Conservation (phyloP, 225 moss, liverwort and hornwort genomes). For the Physcomitrellopsis africana region DNA sequence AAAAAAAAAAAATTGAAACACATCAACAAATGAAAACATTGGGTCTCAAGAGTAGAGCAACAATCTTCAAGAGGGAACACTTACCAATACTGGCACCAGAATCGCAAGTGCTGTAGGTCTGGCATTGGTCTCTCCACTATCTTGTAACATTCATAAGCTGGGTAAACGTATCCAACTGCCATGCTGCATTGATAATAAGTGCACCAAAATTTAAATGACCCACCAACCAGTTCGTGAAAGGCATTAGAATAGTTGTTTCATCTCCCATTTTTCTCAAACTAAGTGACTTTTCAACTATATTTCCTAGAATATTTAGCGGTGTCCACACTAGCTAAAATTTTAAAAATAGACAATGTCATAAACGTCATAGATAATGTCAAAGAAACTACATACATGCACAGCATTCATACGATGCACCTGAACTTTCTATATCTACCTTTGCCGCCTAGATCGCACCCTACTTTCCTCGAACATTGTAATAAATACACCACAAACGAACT, state of each 20-base stretch:
- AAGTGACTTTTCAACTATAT: not conserved
- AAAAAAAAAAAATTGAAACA: not conserved
- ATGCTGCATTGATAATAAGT: constrained; percentile 51
- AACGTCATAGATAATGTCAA: too few relatives aligned
- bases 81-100: constrained; percentile 98
- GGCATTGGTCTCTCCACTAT: constrained; percentile 70
- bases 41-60: not conserved
- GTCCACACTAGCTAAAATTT: not conserved
- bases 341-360: too few relatives aligned
- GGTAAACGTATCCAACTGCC: constrained; percentile 77
- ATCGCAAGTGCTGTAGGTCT: constrained; percentile 65
- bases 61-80: not conserved
- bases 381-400: too few relatives aligned
- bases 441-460: not conserved
- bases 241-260: not conserved
- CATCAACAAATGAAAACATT: not conserved
- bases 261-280: not conserved
- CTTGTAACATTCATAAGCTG: constrained; percentile 93
- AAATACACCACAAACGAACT: not conserved
- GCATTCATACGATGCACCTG: fast-evolving
- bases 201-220: not conserved
- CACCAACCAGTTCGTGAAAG: not conserved
- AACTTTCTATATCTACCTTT: not conserved
- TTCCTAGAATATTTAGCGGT: not conserved
- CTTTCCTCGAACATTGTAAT: too few relatives aligned